Conservation (phyloP, 2,329 filamentous ascomycete species). For the Neocatenulostroma microsporum region DNA sequence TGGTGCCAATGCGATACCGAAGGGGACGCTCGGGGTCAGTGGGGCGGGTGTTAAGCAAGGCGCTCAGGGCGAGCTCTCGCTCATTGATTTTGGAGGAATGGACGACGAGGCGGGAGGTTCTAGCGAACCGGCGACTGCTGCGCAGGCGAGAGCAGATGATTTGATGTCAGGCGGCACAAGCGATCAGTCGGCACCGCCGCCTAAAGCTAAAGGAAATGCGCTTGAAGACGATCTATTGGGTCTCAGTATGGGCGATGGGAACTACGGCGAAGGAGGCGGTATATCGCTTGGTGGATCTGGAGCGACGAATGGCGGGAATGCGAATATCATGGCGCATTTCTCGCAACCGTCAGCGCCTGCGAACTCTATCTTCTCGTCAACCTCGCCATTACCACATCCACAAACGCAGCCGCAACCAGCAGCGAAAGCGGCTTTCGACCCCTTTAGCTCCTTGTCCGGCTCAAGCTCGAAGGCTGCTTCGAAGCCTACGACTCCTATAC, state of each 20-base stretch:
- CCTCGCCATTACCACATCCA: conserved; percentile 23
- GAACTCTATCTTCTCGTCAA: conserved; percentile 25
- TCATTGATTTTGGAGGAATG: conserved; percentile 81
- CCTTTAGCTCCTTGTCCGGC: conserved; percentile 44
- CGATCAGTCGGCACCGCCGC: conserved; percentile 3
- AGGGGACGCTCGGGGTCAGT: conserved; percentile 65
- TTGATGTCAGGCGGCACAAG: conserved; percentile 7
- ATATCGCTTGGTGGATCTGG: conserved; percentile 61
- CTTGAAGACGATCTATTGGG: conserved; percentile 88
- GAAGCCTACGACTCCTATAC: conserved; percentile 43
- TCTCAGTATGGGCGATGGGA: conserved; percentile 66
- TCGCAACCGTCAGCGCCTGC: conserved; percentile 16
- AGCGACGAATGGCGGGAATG: conserved; percentile 34
- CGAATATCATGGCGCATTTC: conserved; percentile 30
- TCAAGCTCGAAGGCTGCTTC: conserved; percentile 32
- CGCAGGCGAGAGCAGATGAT: conserved; percentile 33
- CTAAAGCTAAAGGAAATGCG: conserved; percentile 51
- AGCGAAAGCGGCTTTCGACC: conserved; percentile 44
- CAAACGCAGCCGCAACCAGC: conserved; percentile 36
- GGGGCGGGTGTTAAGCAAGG: conserved; percentile 57
- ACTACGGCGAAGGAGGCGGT: conserved; percentile 66
- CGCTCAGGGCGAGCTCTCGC: conserved; percentile 69
- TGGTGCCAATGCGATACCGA: conserved; percentile 71
- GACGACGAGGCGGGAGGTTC: conserved; percentile 40
- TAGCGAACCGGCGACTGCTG: conserved; percentile 28